Evolutionary conservation across 2,329 filamentous ascomycete species (phyloP).

Genomic region (Xylaria sp.): DNA sequence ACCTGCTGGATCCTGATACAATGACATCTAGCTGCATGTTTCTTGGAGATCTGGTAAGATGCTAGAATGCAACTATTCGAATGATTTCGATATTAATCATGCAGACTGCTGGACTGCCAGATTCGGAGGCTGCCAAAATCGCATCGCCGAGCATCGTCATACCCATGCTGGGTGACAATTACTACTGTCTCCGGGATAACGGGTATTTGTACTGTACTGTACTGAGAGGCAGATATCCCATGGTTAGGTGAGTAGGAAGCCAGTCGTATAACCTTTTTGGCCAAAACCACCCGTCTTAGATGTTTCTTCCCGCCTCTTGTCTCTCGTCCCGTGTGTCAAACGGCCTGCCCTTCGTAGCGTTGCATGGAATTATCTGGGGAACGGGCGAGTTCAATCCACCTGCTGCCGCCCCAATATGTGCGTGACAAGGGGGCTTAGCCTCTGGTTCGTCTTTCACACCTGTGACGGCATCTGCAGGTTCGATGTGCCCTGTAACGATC

Average conservation of each 20-base stretch:
- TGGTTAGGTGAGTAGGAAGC: constrained; percentile 13
- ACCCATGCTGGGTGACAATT: constrained; percentile 35
- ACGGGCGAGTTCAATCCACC: constrained; percentile 13
- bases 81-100: constrained; percentile 5
- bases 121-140: constrained; percentile 26
- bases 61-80: constrained; percentile 21
- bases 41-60: constrained; percentile 7
- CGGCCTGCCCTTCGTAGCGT: constrained; percentile 8
- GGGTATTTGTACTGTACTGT: constrained; percentile 33
- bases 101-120: constrained; percentile 15
- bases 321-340: constrained; percentile 16
- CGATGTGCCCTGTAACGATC: constrained; percentile 22
- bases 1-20: constrained; percentile 13
- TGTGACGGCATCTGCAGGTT: constrained; percentile 31
- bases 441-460: constrained; percentile 14
- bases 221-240: constrained; percentile 18
- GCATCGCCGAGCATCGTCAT: constrained; percentile 27
- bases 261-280: constrained; percentile 21
- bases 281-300: constrained; percentile 8
- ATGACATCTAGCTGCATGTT: constrained; percentile 2
- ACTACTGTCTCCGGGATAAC: constrained; percentile 30
- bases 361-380: constrained; percentile 18
- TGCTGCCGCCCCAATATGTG: constrained; percentile 29
- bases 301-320: constrained; percentile 26
- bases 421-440: constrained; percentile 18